Base-by-base conservation (phyloP, 2,329 filamentous ascomycete genomes). In the Pseudogymnoascus sp. region DNA sequence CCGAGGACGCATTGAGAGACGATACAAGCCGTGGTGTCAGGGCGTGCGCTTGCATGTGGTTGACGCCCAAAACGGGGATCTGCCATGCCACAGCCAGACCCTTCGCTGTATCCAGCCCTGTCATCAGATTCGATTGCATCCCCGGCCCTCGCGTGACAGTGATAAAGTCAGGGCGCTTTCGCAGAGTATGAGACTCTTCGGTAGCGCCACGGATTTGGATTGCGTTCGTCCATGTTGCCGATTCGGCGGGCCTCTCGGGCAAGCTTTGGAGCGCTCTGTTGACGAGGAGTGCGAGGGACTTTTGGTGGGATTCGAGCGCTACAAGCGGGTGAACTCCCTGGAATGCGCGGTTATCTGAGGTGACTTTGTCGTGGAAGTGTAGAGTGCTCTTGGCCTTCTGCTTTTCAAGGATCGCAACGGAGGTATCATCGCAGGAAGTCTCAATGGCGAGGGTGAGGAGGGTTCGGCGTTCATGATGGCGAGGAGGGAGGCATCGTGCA, bases 41-140 rank as follows among this genome's bases (percentile, higher is more conserved):
- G 16, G 95, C 89, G 75, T 99, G 95, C 10, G 93, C 95, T 74
- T 97, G 93, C 95, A 99, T 97, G 75, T 99, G 95, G 74, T 99
- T 90, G 0, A 97, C 90, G 0, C 86, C 95, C 1, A 97, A 75
- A 34, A 97, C 78, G 2, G 93, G 93, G 39, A 92, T 82, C 67
- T 86, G 82, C 90, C 90, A 96, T 39, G 91, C 92, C 18, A 90
- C 80, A 0, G 93, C 86, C 18, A 97, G 81, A 0, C 92, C 95
- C 75, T 97, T 97, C 16, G 91, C 95, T 21, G 86, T 87, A 72
- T 91, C 87, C 10, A 97, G 75, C 0, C 95, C 95, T 14, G 88
- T 86, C 18, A 86, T 82, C 31, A 99, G 80, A 70, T 90, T 91
- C 4, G 88, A 82, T 31, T 83, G 79, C 90, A 97, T 96, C 18